These are phyloP conservation scores for Hypoxylon sp. DNA, from an alignment of 2,329 filamentous ascomycete genomes.

Conservation along the genomic window DNA sequence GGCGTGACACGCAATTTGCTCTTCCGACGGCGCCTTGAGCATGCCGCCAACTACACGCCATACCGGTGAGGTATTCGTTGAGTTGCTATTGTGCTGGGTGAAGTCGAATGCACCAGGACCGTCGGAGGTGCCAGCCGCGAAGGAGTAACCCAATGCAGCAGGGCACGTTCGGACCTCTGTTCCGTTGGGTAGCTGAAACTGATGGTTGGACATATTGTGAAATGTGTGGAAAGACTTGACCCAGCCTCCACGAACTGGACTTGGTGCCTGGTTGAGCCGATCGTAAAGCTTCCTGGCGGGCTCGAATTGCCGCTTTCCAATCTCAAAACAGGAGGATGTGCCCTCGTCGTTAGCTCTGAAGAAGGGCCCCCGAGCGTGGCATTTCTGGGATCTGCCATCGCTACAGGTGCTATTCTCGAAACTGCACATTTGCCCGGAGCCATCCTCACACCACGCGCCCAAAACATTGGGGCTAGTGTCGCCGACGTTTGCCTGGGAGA, in stretches of 20 bases:
- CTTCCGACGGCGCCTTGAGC: conserved; percentile 75
- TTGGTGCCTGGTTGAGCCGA: conserved; percentile 60
- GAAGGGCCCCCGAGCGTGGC: conserved; percentile 79
- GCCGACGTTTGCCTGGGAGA: conserved; percentile 91
- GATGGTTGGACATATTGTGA: conserved; percentile 81
- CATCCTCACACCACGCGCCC: conserved; percentile 91
- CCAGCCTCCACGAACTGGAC: conserved; percentile 69
- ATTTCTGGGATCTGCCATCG: conserved; percentile 75
- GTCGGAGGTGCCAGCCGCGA: conserved; percentile 92
- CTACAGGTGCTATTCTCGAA: conserved; percentile 87
- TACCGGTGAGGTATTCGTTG: conserved; percentile 74
- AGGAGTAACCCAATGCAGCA: conserved; percentile 89
- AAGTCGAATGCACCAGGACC: conserved; percentile 94
- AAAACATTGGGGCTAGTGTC: conserved; percentile 91
- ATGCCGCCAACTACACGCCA: conserved; percentile 82
- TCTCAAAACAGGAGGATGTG: conserved; percentile 79
- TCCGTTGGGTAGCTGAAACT: conserved; percentile 80
- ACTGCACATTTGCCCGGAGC: conserved; percentile 76
- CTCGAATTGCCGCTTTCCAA: conserved; percentile 77
- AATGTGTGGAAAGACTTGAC: conserved; percentile 90
- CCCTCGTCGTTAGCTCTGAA: conserved; percentile 78
- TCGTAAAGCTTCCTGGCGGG: conserved; percentile 61
- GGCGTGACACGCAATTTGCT: conserved; percentile 80
- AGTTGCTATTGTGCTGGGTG: conserved; percentile 84
- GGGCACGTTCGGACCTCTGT: conserved; percentile 80